These are phyloP conservation scores for Gnomoniopsis smithogilvyi DNA, from an alignment of 2,329 filamentous ascomycete genomes.

Conservation along the genomic window DNA sequence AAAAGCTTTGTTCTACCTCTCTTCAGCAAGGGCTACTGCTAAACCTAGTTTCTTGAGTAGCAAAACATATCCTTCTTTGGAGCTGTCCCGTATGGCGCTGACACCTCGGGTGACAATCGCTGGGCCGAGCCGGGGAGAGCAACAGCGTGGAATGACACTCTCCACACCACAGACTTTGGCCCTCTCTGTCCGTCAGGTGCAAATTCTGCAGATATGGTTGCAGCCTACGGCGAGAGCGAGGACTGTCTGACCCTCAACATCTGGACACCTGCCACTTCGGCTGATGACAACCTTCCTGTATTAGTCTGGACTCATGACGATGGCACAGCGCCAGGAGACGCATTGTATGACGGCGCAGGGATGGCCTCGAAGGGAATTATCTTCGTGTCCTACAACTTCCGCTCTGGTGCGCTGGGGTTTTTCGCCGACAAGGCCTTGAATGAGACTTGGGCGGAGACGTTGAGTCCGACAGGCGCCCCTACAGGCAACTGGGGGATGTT, in stretches of 20 bases:
- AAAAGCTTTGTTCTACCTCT: no score
- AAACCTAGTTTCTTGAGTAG: no score
- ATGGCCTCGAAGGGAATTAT: slow-evolving; percentile 61
- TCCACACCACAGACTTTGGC: not conserved
- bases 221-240: slow-evolving; percentile 34
- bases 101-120: not conserved
- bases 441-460: not conserved
- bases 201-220: not conserved
- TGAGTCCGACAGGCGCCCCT: not conserved
- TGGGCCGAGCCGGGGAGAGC: not conserved
- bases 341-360: slow-evolving; percentile 49
- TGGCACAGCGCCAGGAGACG: not conserved
- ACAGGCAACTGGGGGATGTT: slow-evolving; percentile 66
- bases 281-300: slow-evolving; percentile 38
- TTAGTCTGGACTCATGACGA: slow-evolving; percentile 39
- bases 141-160: not conserved
- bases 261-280: slow-evolving; percentile 55
- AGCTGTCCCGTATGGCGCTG: not conserved
- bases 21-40: no score
- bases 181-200: not conserved
- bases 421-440: slow-evolving; percentile 53
- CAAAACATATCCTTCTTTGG: not conserved
- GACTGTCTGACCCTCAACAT: slow-evolving; percentile 70
- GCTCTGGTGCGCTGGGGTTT: slow-evolving; percentile 72
- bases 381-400: slow-evolving; percentile 72